Evolutionary conservation across 495 filamentous ascomycete genomes (phyloP), one percentile per base, ranked within the genome.

Genomic region (Bryoglossum gracile): DNA sequence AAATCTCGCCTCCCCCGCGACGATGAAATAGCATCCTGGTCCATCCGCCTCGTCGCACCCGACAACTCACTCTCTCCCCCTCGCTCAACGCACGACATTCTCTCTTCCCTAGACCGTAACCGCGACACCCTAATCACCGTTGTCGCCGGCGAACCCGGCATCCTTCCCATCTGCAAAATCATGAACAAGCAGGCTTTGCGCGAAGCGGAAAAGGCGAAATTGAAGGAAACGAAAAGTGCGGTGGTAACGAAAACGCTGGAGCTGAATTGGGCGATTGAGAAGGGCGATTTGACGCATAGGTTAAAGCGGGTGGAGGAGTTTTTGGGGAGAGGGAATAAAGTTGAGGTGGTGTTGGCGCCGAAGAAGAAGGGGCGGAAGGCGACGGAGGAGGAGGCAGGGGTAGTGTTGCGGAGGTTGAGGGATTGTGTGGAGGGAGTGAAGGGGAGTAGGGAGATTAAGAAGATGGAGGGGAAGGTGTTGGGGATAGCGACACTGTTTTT

Each of bases 181-280:
- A 46, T 82, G 45, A 71, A 80, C 56, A 75, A 75, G 48, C 48
- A 43, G 61, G 60, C 34, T 55, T 41, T 32, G 57, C 57, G 55
- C 0, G 21, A 42, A 16, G 54, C 43, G n/a, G 54, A 55, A 33
- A 50, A 50, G 26, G 59, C 50, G 8, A 65, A 53, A 59, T 49
- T 49, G 42, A 40, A 64, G 55, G 35, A 50, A 14, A 48, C 44
- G 35, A 62, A 42, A 17, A 43, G 42, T 11, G 58, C n/a, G 50
- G 57, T 28, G 25, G 37, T 38, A 50, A 52, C 61, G 4, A 94
- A 95, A 69, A 79, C 84, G 59, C 59, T 95, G 13, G 89, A 94
- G 68, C 19, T 95, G 51, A 87, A 87, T 64, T 95, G 89, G 89
- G 79, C 83, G 21, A 89, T 91, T 53, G 80, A 78, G 45, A 53